These are phyloP conservation scores for Gelatoporia subvermispora DNA, from an alignment of 768 basidiomycete species.

Conservation along the genomic window DNA sequence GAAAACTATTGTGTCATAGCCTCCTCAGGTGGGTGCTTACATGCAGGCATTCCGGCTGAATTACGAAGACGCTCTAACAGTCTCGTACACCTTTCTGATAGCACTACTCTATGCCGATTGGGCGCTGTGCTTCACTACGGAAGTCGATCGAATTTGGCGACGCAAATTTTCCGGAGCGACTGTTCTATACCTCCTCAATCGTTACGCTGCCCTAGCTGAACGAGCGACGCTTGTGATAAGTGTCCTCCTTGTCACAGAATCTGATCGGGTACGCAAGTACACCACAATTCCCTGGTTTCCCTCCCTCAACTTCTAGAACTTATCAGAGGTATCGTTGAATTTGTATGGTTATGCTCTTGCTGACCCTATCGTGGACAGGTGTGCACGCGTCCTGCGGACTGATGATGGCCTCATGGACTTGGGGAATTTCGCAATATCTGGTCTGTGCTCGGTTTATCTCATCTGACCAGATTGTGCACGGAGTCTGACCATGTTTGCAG, in stretches of 20 bases:
- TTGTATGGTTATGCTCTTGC: not conserved
- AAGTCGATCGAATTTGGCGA: constrained; percentile 14
- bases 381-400: constrained; percentile 12
- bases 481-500: constrained; percentile 1
- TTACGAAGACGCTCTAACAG: too few relatives aligned
- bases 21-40: not conserved
- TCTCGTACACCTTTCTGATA: not conserved
- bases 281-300: too few relatives aligned
- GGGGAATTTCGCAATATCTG: constrained; percentile 12
- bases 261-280: constrained; percentile 6
- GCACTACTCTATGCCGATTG: constrained; percentile 9
- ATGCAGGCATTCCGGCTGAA: not conserved
- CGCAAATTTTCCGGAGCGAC: constrained; percentile 12
- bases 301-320: not conserved
- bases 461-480: too few relatives aligned
- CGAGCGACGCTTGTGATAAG: constrained; percentile 10
- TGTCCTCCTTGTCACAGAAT: constrained; percentile 10
- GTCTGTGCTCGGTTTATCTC: not conserved
- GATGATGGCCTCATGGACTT: constrained; percentile 15
- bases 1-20: not conserved
- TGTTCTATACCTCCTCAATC: constrained; percentile 10
- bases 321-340: too few relatives aligned
- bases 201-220: constrained; percentile 12
- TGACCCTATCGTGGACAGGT: constrained; percentile 1
- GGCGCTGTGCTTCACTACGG: constrained; percentile 8